Evolutionary conservation across 345 rosid genomes (phyloP).

Genomic region (Noccaea caerulescens): DNA sequence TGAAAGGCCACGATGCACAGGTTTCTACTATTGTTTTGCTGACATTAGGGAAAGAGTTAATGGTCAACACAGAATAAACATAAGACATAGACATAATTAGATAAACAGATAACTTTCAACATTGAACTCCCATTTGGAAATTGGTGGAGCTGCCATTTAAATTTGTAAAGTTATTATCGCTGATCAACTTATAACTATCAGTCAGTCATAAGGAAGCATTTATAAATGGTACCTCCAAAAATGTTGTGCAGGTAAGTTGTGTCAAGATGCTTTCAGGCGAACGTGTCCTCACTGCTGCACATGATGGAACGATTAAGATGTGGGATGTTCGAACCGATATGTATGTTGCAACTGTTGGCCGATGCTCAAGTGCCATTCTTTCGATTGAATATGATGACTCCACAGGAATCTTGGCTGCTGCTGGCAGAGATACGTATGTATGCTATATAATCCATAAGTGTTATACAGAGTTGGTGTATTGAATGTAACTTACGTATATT

Average conservation of each 20-base stretch:
- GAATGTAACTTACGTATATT: slow-evolving; percentile 14
- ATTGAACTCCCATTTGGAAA: slow-evolving; percentile 20
- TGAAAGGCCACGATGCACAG: slow-evolving; percentile 96
- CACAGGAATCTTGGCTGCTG: slow-evolving; percentile 94
- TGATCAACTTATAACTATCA: slow-evolving; percentile 12
- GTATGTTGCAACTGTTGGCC: slow-evolving; percentile 99
- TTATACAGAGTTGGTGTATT: slow-evolving; percentile 2
- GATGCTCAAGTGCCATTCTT: slow-evolving; percentile 84
- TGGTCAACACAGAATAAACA: slow-evolving; percentile 16
- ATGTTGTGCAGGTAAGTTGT: slow-evolving; percentile 69
- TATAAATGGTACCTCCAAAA: neutral
- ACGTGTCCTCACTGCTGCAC: slow-evolving; percentile 89
- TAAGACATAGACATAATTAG: neutral
- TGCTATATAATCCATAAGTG: slow-evolving; percentile 13
- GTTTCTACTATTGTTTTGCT: slow-evolving; percentile 51
- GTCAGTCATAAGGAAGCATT: slow-evolving; percentile 26
- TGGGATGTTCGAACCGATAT: slow-evolving; percentile 99
- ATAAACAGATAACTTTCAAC: slow-evolving; percentile 13
- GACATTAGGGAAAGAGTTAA: slow-evolving; percentile 6
- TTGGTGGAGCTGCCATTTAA: slow-evolving; percentile 25
- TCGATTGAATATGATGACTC: slow-evolving; percentile 99
- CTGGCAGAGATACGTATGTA: slow-evolving; percentile 96
- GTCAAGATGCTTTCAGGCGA: slow-evolving; percentile 96
- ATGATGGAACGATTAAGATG: slow-evolving; percentile 96
- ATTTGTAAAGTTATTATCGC: slow-evolving; percentile 12